Evolutionary conservation across 1,284 basidiomycete genomes (phyloP).

Genomic region (Bondarzewia mesenterica): DNA sequence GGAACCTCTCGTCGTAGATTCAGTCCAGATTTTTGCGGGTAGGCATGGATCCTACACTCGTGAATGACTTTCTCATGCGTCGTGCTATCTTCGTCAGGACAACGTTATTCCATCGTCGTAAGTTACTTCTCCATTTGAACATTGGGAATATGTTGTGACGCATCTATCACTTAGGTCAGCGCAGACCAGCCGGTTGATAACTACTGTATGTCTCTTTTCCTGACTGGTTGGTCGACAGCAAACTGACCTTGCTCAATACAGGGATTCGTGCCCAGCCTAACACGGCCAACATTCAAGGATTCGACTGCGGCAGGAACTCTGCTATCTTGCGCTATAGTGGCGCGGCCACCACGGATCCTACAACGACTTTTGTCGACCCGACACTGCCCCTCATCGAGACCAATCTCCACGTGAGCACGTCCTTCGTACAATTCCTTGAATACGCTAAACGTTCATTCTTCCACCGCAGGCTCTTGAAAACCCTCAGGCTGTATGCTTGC

Average conservation of each 20-base stretch:
- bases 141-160: not conserved
- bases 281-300: not conserved
- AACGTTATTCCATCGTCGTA: conserved; percentile 27
- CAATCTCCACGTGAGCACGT: conserved; percentile 16
- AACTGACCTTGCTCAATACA: not conserved
- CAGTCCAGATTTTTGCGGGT: conserved; percentile 30
- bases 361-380: conserved; percentile 20
- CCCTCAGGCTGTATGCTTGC: not conserved
- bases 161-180: conserved; percentile 16
- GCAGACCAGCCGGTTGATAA: conserved; percentile 32
- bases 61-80: not conserved
- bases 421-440: not conserved
- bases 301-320: conserved; percentile 32
- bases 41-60: not conserved
- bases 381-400: conserved; percentile 20
- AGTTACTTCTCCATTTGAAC: conserved; percentile 11
- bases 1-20: conserved; percentile 31
- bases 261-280: conserved; percentile 16
- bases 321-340: conserved; percentile 48
- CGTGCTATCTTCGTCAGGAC: conserved; percentile 16
- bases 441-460: not conserved
- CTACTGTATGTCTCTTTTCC: conserved; percentile 25
- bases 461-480: not conserved
- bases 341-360: conserved; percentile 36
- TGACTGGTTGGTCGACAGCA: not conserved